Base-by-base conservation (phyloP, 208 protist species). In the Polymyxa betae region DNA sequence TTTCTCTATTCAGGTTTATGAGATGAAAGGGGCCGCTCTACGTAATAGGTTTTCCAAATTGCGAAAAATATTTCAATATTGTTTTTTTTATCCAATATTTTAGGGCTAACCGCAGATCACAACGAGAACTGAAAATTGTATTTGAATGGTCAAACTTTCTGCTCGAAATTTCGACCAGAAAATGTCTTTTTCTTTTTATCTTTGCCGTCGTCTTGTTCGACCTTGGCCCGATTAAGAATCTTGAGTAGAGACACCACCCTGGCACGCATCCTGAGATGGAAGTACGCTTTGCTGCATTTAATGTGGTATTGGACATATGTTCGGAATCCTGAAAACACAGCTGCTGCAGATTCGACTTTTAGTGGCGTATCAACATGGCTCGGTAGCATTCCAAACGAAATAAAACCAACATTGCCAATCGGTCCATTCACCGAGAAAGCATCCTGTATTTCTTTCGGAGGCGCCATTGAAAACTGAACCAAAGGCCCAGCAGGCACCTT, bases 221-320 rank as follows among this genome's bases (percentile, higher is more conserved):
- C 29, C 54, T 66, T 66, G 16, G 54, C 54, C 29, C 54, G 54
- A 29, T 66, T 66, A 29, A 66, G 54, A 66, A 66, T 66, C 54
- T 66, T 66, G 20, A 66, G 54, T 29, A 66, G 54, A 32, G 54
- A 66, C 20, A 29, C 29, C 16, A 66, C 54, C 16, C 54, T 16
- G 29, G 54, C 54, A 29, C 54, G 54, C 54, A 66, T 66, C 20
- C 54, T 16, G 29, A 29, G 29, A 66, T 66, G 54, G 54, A 66
- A 66, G 54, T 66, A 66, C 29, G 54, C 54, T 29, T 66, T 66
- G 20, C 20, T 32, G 29, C 54, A 66, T 29, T 66, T 66, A 29
- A 66, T 66, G 54, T 66, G 54, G 54, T 66, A 66, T 66, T 66
- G 54, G 54, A 66, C 54, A 29, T 66, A 66, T 29, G 54, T 66